A percentile compares a stretch with the other conserved stretches of the same genome.
phyloP scores from a whole-genome alignment of 106 monocot species.

The Phalaenopsis equestris region DNA sequence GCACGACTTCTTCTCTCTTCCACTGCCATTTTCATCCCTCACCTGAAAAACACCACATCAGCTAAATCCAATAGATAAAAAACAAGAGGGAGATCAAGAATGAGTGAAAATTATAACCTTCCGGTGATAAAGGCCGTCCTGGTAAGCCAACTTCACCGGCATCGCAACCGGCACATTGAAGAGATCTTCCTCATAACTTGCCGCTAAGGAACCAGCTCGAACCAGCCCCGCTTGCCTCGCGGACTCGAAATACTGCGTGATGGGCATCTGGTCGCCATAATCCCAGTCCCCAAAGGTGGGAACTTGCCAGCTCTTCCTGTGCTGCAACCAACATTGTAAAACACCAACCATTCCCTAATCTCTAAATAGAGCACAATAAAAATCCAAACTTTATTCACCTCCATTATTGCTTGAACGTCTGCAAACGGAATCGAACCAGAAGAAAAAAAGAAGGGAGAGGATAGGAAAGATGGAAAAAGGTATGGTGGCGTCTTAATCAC shows the following conservation, averaged over 20 bases:
- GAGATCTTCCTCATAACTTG: constrained; percentile 7
- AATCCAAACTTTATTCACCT: constrained; percentile 7
- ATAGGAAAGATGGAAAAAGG: background rate
- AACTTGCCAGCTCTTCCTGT: constrained; percentile 17
- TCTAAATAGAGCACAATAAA: background rate
- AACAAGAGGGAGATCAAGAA: background rate
- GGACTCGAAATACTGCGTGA: constrained; percentile 25
- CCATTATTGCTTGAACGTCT: background rate
- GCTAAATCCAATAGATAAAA: background rate
- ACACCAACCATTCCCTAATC: background rate
- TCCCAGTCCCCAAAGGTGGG: constrained; percentile 33
- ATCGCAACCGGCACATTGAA: constrained; percentile 14
- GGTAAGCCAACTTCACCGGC: background rate
- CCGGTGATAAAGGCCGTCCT: background rate
- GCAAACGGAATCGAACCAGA: no score
- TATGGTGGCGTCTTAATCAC: background rate
- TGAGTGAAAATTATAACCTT: background rate
- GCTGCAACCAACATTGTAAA: background rate
- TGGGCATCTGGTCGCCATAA: constrained; percentile 20
- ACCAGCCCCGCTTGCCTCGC: constrained; percentile 23
- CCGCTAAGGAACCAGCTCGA: background rate
- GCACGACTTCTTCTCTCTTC: background rate
- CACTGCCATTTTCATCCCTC: background rate
- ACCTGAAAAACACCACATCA: background rate
- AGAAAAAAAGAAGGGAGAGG: background rate